These are phyloP conservation scores for Carnegiea gigantea DNA, from an alignment of 179 eudicot genomes.

Conservation along the genomic window DNA sequence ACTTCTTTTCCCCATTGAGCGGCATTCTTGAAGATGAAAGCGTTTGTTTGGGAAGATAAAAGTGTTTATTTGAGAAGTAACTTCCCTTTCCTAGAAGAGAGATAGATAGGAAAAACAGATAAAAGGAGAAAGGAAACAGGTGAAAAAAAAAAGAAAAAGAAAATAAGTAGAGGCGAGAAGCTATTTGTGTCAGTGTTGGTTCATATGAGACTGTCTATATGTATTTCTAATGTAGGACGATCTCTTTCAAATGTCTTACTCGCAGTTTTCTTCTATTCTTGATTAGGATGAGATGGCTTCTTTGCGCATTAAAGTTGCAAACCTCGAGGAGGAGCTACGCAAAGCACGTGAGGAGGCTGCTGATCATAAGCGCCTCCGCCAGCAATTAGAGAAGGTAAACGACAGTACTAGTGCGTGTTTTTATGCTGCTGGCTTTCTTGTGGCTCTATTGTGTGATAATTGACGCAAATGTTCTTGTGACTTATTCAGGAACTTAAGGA, in stretches of 20 bases:
- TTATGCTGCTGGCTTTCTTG: conserved; percentile 6
- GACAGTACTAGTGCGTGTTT: conserved; percentile 16
- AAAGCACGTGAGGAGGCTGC: conserved; percentile 61
- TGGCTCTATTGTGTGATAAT: conserved; percentile 5
- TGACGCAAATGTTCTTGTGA: conserved; percentile 15
- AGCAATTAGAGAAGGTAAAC: conserved; percentile 67
- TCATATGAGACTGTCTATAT: neutral
- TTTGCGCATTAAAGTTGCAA: conserved; percentile 63
- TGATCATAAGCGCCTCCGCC: conserved; percentile 47
- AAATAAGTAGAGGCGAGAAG: neutral
- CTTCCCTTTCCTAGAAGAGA: neutral
- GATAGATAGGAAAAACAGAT: neutral
- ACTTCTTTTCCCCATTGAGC: neutral
- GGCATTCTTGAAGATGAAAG: neutral
- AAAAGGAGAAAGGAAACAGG: neutral
- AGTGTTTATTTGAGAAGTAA: neutral
- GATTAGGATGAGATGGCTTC: conserved; percentile 51
- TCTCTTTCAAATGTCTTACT: neutral
- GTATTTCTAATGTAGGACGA: neutral
- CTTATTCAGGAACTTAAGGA: conserved; percentile 84
- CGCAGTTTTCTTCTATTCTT: conserved; percentile 11
- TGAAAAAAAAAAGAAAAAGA: conserved; percentile 12
- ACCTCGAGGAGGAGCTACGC: conserved; percentile 66
- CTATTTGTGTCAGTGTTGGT: too few relatives aligned
- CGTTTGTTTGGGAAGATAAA: neutral